These are phyloP conservation scores for Penicillium paxilli DNA, from an alignment of 495 filamentous ascomycete species.

Conservation along the genomic window DNA sequence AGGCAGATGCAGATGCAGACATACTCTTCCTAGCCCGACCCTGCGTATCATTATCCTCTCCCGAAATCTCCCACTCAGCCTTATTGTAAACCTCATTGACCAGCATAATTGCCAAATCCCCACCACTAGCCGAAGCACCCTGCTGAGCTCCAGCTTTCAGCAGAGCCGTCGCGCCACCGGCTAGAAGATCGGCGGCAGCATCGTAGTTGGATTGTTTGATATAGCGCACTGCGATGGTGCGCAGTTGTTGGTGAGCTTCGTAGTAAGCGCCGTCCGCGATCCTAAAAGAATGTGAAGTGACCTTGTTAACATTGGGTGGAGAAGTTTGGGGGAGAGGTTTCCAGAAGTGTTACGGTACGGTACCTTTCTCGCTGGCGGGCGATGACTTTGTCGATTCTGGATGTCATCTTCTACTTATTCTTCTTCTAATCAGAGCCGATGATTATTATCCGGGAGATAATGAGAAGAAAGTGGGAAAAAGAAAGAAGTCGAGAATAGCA, in stretches of 20 bases:
- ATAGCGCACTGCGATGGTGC: constrained; percentile 90
- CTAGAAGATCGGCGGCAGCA: constrained; percentile 83
- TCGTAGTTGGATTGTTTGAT: constrained; percentile 79
- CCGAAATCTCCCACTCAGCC: constrained; percentile 70
- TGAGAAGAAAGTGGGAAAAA: no score
- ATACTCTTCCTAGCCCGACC: constrained; percentile 45
- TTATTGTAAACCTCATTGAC: constrained; percentile 87
- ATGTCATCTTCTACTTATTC: constrained; percentile 45
- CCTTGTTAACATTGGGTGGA: no score
- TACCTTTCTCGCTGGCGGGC: constrained; percentile 70
- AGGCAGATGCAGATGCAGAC: constrained; percentile 8
- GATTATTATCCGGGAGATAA: no score
- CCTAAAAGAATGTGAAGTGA: constrained; percentile 49
- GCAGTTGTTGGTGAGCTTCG: constrained; percentile 96
- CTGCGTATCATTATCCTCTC: constrained; percentile 46
- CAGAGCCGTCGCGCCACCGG: constrained; percentile 78
- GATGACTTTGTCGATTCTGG: constrained; percentile 74
- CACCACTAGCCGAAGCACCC: constrained; percentile 76
- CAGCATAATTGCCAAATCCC: constrained; percentile 81
- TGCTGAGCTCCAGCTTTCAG: constrained; percentile 78
- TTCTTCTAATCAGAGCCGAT: no score
- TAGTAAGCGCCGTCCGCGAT: constrained; percentile 93
- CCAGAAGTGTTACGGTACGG: constrained; percentile 7
- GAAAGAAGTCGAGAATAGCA: no score
- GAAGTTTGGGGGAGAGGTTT: no score